These are phyloP conservation scores for Plasmopara viticola DNA, from an alignment of 352 stramenopile species.

Conservation along the genomic window DNA sequence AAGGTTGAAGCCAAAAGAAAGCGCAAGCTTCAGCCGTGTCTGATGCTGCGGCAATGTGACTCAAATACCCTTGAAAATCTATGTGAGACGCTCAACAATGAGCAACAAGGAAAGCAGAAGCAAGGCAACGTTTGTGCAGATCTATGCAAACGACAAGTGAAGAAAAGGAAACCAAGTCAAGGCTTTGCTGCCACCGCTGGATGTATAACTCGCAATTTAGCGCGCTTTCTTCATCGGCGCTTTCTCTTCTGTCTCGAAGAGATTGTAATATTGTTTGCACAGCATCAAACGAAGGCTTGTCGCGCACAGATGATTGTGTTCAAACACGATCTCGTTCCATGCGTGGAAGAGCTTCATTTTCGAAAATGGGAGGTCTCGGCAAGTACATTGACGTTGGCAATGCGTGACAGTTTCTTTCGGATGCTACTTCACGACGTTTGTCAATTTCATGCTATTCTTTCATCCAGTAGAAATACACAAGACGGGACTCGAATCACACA, in stretches of 20 bases:
- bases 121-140: slow-evolving; percentile 3
- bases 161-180: slow-evolving; percentile 26
- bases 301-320: slow-evolving; percentile 38
- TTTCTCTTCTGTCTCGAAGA: slow-evolving; percentile 79
- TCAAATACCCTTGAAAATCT: slow-evolving; percentile 45
- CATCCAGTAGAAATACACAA: slow-evolving; percentile 55
- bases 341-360: slow-evolving; percentile 30
- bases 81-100: slow-evolving; percentile 44
- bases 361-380: slow-evolving; percentile 67
- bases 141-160: slow-evolving; percentile 20
- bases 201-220: slow-evolving; percentile 31
- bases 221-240: slow-evolving; percentile 60
- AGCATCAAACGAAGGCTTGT: slow-evolving; percentile 60
- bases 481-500: slow-evolving; percentile 70
- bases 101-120: slow-evolving; percentile 18
- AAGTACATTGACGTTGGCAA: slow-evolving; percentile 55
- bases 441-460: slow-evolving; percentile 60
- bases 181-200: slow-evolving; percentile 12
- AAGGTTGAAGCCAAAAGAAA: slow-evolving; percentile 10
- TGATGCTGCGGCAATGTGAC: slow-evolving; percentile 50
- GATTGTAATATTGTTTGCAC: slow-evolving; percentile 66
- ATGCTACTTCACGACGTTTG: slow-evolving; percentile 68
- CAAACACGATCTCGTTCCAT: slow-evolving; percentile 52
- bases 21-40: slow-evolving; percentile 13
- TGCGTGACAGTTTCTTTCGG: slow-evolving; percentile 68